Conservation (phyloP, 2,329 filamentous ascomycete species). For the Sclerotinia glacialis region DNA sequence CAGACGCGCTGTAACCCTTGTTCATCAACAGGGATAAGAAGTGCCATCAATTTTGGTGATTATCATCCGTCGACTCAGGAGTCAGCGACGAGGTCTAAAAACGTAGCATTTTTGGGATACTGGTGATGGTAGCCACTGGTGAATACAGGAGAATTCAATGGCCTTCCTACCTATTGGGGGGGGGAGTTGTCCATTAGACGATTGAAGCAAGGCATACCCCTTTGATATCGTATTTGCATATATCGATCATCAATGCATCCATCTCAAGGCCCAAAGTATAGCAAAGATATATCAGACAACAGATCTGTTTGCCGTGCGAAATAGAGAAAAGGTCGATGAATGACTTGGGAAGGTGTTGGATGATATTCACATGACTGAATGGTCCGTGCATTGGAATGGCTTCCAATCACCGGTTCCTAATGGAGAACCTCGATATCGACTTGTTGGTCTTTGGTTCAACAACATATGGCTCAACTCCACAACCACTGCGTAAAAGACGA, state of each 20-base stretch:
- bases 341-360: neutral
- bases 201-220: neutral
- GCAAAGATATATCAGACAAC: neutral
- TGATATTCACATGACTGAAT: neutral
- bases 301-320: neutral
- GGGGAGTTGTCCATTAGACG: neutral
- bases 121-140: neutral
- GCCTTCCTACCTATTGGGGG: neutral
- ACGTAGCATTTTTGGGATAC: neutral
- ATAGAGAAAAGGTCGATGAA: neutral
- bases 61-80: neutral
- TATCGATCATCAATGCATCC: neutral
- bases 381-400: neutral
- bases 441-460: conserved; percentile 28
- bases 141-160: neutral
- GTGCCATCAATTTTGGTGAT: neutral
- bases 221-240: neutral
- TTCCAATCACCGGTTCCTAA: neutral
- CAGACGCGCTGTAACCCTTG: conserved; percentile 4
- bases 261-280: neutral
- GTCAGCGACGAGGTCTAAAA: neutral
- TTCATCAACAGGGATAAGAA: neutral
- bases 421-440: too few species aligned
- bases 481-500: neutral
- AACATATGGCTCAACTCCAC: conserved; percentile 43